Percentiles rank a stretch among this genome's conserved stretches.
phyloP scores from a whole-genome alignment of 2,329 filamentous ascomycete species.

The Penicillium sclerotigenum region DNA sequence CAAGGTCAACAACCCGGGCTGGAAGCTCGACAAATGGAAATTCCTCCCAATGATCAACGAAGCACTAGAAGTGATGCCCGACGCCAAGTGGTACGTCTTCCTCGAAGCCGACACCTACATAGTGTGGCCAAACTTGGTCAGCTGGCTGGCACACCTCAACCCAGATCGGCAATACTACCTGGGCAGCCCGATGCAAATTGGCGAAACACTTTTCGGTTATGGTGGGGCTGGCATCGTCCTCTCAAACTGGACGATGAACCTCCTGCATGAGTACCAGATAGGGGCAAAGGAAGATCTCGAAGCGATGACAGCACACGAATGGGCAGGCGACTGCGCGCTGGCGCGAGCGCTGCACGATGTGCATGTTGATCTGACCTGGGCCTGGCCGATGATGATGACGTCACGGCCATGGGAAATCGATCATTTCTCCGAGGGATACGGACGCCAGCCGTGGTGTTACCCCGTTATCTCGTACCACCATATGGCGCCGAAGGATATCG shows the following conservation, averaged over 20 bases:
- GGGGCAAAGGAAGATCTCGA: slow-evolving; percentile 43
- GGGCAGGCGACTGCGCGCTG: slow-evolving; percentile 50
- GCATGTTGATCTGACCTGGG: slow-evolving; percentile 41
- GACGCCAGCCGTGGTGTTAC: slow-evolving; percentile 47
- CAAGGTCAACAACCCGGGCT: slow-evolving; percentile 45
- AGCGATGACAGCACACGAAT: slow-evolving; percentile 41
- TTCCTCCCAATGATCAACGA: slow-evolving; percentile 53
- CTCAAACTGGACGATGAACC: slow-evolving; percentile 46
- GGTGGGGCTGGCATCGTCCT: slow-evolving; percentile 53
- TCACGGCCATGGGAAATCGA: slow-evolving; percentile 41
- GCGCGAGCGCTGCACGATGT: slow-evolving; percentile 44
- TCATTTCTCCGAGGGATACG: slow-evolving; percentile 36
- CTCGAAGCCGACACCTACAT: slow-evolving; percentile 58
- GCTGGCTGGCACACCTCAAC: slow-evolving; percentile 52
- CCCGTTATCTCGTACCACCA: slow-evolving; percentile 50
- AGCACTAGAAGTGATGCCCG: slow-evolving; percentile 41
- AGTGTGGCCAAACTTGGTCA: slow-evolving; percentile 50
- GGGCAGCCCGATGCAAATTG: slow-evolving; percentile 53
- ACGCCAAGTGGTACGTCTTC: slow-evolving; percentile 57
- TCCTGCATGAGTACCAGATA: slow-evolving; percentile 36
- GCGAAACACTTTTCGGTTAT: slow-evolving; percentile 48
- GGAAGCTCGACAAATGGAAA: slow-evolving; percentile 57
- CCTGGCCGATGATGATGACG: slow-evolving; percentile 47
- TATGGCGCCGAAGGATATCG: slow-evolving; percentile 41
- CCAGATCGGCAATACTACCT: slow-evolving; percentile 48